Evolutionary conservation across 495 filamentous ascomycete species (phyloP), one percentile per base, ranked within the genome.

Genomic region (Aspergillus panamensis): DNA sequence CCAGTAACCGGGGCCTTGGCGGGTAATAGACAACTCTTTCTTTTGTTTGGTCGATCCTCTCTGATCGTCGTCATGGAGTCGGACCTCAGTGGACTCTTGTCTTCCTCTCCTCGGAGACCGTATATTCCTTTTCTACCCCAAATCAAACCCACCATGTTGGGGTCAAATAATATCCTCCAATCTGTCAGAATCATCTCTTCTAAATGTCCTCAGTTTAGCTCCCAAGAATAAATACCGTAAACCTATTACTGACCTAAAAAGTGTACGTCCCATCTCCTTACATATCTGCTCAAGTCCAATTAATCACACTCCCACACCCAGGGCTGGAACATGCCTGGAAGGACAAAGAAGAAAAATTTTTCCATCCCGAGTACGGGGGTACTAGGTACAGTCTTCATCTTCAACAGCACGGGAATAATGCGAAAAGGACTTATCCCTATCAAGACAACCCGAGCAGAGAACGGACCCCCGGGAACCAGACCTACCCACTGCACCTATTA

Each of bases 1-100:
- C 12, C 21, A 21, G 32, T 52, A 30, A 50, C 33, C 53, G 30
- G 17, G 37, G 53, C 20, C 45, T 48, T 57, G 48, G 54, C 42
- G 29, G 8, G 16, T 1, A 21, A 17, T 55, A n/a, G 19, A 39
- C 8, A 9, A 33, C 6, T 8, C n/a, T n/a, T 16, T 33, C 12
- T 32, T 51, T 9, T 16, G 29, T 35, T 51, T 33, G 29, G 29
- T 9, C 29, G 48, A 35, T 10, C 12, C 29, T 30, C 6, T 29
- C 48, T 55, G 42, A 55, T 55, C 53, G 31, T 35, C 53, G 31
- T 37, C 29, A 19, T 32, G 29, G 13, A 16, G 48, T 32, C 21
- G 10, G 21, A 31, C 13, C 1, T 12, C n/a, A 21, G 9, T 31
- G 20, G 20, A 14, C 44, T n/a, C 8, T 9, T 25, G 39, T 55